Percentiles rank a stretch among this genome's conserved stretches.
Conservation (phyloP, 1,139 yeast species). For the Scheffersomyces stambukii region DNA sequence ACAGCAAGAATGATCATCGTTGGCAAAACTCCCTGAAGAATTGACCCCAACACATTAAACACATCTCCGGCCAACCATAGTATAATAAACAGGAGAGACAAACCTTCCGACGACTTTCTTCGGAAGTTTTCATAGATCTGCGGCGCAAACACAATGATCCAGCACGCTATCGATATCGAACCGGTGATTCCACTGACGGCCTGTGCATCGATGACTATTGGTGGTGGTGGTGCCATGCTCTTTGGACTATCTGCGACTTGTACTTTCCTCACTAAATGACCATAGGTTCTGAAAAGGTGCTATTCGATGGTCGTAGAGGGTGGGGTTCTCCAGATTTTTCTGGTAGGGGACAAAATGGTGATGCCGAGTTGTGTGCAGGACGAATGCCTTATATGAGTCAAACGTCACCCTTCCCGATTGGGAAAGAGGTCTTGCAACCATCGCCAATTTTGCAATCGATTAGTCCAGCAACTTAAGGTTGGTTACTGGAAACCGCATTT, state of each 20-base stretch:
- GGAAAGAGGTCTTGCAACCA: constrained; percentile 1
- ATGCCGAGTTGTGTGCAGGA: neutral
- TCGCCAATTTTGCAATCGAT: neutral
- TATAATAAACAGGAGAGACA: constrained; percentile 75
- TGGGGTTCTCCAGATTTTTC: too few relatives aligned
- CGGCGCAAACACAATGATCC: constrained; percentile 97
- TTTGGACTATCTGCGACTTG: too few relatives aligned
- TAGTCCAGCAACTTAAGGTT: neutral
- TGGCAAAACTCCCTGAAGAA: constrained; percentile 82
- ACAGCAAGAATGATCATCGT: constrained; percentile 90
- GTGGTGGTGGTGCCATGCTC: constrained; percentile 56
- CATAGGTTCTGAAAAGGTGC: too few relatives aligned
- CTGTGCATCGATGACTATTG: constrained; percentile 65
- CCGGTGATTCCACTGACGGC: constrained; percentile 87
- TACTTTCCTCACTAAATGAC: too few relatives aligned
- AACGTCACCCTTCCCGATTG: neutral
- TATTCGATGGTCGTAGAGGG: too few relatives aligned
- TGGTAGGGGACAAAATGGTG: neutral
- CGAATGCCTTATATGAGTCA: neutral
- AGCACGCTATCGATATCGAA: constrained; percentile 90
- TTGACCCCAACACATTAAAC: constrained; percentile 85
- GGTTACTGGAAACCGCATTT: neutral
- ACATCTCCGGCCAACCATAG: constrained; percentile 90
- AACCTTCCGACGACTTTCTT: constrained; percentile 81
- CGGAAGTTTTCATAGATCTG: constrained; percentile 89